Evolutionary conservation across 2,329 filamentous ascomycete species (phyloP), one percentile per base, ranked within the genome.

Genomic region (Fusarium proliferatum): DNA sequence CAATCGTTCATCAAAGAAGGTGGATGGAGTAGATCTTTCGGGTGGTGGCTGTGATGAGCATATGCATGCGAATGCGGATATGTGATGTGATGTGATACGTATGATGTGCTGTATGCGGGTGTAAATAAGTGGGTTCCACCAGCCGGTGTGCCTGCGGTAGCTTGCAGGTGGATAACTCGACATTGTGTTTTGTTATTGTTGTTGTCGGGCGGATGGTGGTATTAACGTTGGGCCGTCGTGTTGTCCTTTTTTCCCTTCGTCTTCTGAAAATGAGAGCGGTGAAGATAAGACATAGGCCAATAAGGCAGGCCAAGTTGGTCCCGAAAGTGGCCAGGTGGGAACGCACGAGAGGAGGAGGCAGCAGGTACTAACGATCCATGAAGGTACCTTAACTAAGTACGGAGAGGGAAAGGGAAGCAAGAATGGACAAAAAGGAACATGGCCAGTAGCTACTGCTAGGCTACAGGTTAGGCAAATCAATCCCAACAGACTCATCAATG

Each of bases 11-110:
- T 69, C 52, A 62, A 55, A 56, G 36, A 62, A 55, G 53, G 51
- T 42, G n/a, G 38, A 42, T 28, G 26, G 51, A 55, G 45, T 49
- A 58, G 71, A 74, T 73, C 70, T 75, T 74, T 69, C 71, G 56
- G 63, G 64, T 72, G 63, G 64, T 72, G 71, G 71, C 67, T 71
- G 71, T 74, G 71, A 74, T 74, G 71, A 23, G 60, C 71, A 74
- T 74, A 72, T 74, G 71, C 71, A 74, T 58, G 71, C 52, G 64
- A 63, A 74, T 55, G 71, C 63, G 64, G 58, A 74, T 71, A 69
- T 65, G 70, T 72, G 71, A 71, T 59, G 65, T 56, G 62, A 68
- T 69, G 65, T 69, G 67, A 69, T 69, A 64, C 53, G 66, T 69
- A 69, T 69, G 67, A 69, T 69, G 66, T 69, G 38, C 67, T 64